These are phyloP conservation scores for Salix exigua DNA, from an alignment of 345 rosid genomes.

Conservation along the genomic window DNA sequence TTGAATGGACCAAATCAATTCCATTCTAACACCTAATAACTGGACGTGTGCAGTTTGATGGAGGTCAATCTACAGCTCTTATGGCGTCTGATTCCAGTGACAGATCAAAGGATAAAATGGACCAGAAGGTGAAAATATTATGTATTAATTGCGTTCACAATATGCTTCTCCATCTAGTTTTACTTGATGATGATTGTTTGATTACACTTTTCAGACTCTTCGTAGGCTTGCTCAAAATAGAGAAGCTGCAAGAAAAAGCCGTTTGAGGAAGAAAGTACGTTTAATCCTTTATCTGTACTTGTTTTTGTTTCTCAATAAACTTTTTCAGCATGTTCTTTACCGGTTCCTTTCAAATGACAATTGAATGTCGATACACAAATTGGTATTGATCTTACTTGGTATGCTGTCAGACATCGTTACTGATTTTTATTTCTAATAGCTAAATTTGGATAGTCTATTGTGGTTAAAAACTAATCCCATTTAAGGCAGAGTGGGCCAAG, in stretches of 20 bases:
- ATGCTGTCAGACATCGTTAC: neutral
- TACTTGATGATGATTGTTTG: slow-evolving; percentile 19
- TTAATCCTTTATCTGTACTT: neutral
- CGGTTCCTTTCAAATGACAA: neutral
- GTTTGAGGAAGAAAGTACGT: slow-evolving; percentile 84
- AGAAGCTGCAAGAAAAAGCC: slow-evolving; percentile 97
- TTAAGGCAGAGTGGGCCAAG: neutral
- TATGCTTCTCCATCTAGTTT: slow-evolving; percentile 1
- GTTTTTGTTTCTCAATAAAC: neutral
- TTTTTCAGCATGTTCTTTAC: neutral
- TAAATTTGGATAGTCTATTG: neutral
- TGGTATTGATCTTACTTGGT: too few species aligned
- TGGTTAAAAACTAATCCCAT: neutral
- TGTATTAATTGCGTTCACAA: slow-evolving; percentile 9
- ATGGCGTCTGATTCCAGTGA: slow-evolving; percentile 89
- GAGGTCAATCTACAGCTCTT: slow-evolving; percentile 43
- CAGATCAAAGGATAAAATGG: slow-evolving; percentile 79
- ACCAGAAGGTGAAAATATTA: slow-evolving; percentile 71
- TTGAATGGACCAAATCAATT: slow-evolving; percentile 6
- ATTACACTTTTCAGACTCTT: slow-evolving; percentile 61
- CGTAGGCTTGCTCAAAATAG: slow-evolving; percentile 98
- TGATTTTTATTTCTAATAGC: neutral
- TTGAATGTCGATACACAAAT: neutral
- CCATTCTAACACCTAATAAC: slow-evolving; percentile 8
- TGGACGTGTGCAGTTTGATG: slow-evolving; percentile 55